Conservation (phyloP, 345 rosid genomes). For the Camelina sativa region DNA sequence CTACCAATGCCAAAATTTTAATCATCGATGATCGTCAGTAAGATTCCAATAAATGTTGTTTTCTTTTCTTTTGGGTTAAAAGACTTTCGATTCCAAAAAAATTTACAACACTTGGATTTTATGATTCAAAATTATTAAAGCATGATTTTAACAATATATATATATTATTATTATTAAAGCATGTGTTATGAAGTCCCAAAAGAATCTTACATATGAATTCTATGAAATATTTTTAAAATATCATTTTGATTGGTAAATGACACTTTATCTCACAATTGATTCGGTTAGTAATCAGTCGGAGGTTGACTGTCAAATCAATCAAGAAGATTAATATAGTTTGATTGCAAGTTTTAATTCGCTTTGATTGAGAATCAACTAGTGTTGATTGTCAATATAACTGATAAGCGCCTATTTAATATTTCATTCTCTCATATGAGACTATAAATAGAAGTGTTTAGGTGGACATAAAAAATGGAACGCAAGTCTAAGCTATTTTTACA, state of each 20-base stretch:
- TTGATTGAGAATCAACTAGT: neutral
- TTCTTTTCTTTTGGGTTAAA: too few species aligned
- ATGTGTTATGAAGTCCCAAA: neutral
- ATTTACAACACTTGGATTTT: neutral
- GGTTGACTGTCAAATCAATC: slow-evolving; percentile 7
- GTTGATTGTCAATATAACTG: neutral
- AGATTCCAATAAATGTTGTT: neutral
- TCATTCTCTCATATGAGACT: neutral
- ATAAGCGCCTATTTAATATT: neutral
- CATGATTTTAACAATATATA: too few species aligned
- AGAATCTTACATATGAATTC: neutral
- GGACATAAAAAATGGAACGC: neutral
- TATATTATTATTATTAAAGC: neutral
- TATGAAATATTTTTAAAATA: neutral
- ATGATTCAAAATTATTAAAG: neutral
- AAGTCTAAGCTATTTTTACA: too few species aligned
- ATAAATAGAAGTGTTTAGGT: neutral
- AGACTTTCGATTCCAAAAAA: neutral
- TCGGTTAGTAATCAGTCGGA: neutral
- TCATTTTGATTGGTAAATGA: neutral
- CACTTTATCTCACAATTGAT: neutral
- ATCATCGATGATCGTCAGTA: neutral
- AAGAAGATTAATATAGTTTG: slow-evolving; percentile 1
- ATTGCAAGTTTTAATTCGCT: neutral
- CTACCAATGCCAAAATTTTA: neutral